phyloP scores from a whole-genome alignment of 352 stramenopile species.

The Pythium phragmiticola region DNA sequence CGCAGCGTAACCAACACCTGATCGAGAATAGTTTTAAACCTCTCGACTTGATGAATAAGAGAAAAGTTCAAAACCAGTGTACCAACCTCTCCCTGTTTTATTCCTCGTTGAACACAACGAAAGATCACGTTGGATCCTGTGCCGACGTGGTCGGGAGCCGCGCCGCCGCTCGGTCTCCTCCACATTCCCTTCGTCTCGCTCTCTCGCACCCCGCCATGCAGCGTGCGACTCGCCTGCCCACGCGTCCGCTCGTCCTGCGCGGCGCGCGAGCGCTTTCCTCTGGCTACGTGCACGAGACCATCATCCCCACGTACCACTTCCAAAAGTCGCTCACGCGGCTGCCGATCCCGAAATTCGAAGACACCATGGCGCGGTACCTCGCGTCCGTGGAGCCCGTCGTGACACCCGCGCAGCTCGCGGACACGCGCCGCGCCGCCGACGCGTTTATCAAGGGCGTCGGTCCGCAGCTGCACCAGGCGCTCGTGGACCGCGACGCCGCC shows the following conservation, averaged over 20 bases:
- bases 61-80: slow-evolving; percentile 14
- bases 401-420: slow-evolving; percentile 44
- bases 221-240: slow-evolving; percentile 22
- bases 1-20: slow-evolving; percentile 6
- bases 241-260: slow-evolving; percentile 8
- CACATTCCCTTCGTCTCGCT: slow-evolving; percentile 8
- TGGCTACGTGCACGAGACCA: slow-evolving; percentile 81
- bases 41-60: background rate
- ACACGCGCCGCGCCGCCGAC: slow-evolving; percentile 52
- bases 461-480: slow-evolving; percentile 64
- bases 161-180: background rate
- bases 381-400: slow-evolving; percentile 75
- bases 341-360: slow-evolving; percentile 87
- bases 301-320: slow-evolving; percentile 89
- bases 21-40: background rate
- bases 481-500: slow-evolving; percentile 73
- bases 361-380: slow-evolving; percentile 79
- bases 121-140: slow-evolving; percentile 35
- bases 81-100: slow-evolving; percentile 5
- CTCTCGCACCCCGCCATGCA: slow-evolving; percentile 23
- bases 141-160: slow-evolving; percentile 26
- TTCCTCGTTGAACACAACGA: slow-evolving; percentile 21
- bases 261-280: slow-evolving; percentile 27
- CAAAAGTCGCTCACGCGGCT: slow-evolving; percentile 82
- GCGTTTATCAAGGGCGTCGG: slow-evolving; percentile 62